Base-by-base conservation (phyloP, 768 basidiomycete species). In the Hypsizygus marmoreus region DNA sequence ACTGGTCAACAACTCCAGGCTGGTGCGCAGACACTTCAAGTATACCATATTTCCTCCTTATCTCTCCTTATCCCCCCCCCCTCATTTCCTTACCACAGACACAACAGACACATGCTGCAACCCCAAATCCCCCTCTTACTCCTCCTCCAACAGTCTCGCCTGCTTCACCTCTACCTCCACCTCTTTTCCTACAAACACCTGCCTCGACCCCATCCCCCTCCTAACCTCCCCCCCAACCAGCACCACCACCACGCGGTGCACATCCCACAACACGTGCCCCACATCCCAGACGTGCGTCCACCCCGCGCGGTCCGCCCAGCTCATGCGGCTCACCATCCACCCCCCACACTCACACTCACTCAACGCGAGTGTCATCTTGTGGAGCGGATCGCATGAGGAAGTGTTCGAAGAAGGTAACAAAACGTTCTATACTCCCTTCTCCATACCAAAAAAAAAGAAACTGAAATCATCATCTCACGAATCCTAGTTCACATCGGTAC, bases 341-440 rank as follows among this genome's bases (percentile, higher is more conserved):
- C 47, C 47, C 25, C 53, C 46, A 29, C 45, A 35, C 25, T 50
- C 40, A n/a, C 42, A 49, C 35, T 39, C 50, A n/a, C n/a, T n/a
- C 39, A 37, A 41, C 12, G 53, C 73, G 25, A 60, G 70, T 30
- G 69, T 81, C 1, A 63, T 92, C 3, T 59, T 93, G 2, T 95
- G 90, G 88, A 82, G 76, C 47, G 91, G 91, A 0, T 81, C 87
- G 4, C 67, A 65, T 7, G 55, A 54, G 13, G 88, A 91, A 63
- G 71, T 93, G 1, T 76, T 74, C 66, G 79, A 84, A 41, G 75
- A 86, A 73, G 81, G 87, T 84, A 51, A 22, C 69, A 58, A n/a
- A 38, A 49, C 36, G 32, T 46, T 39, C 6, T 26, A 25, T n/a
- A 10, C 28, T 12, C 24, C 32, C 11, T 34, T 43, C n/a, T 34